Percentiles rank a stretch among this genome's conserved stretches.
These are phyloP conservation scores for Calonectria henricotiae DNA, from an alignment of 2,329 filamentous ascomycete species.

Conservation along the genomic window DNA sequence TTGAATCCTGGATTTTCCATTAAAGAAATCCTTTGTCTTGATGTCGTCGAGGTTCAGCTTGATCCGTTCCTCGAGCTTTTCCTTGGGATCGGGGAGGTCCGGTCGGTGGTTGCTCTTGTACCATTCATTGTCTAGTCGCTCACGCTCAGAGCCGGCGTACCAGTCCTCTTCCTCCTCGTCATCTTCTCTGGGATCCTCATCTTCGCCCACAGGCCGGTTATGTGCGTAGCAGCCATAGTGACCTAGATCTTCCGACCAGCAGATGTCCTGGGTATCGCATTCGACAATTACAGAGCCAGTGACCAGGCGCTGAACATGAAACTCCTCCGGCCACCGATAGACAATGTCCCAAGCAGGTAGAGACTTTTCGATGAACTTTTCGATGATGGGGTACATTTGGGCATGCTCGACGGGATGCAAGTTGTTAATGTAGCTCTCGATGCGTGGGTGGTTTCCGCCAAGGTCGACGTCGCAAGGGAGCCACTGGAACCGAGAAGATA, in stretches of 20 bases:
- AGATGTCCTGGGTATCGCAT: constrained; percentile 48
- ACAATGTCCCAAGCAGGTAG: constrained; percentile 66
- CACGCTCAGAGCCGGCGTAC: constrained; percentile 46
- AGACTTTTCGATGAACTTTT: constrained; percentile 60
- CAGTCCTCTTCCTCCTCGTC: constrained; percentile 33
- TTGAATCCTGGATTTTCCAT: constrained; percentile 64
- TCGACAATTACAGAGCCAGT: constrained; percentile 26
- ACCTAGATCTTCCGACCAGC: constrained; percentile 7
- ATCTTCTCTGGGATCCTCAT: constrained; percentile 44
- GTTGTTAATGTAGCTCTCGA: constrained; percentile 71
- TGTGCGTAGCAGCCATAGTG: constrained; percentile 38
- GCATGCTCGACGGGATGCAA: constrained; percentile 63
- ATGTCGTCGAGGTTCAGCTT: constrained; percentile 46
- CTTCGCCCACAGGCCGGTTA: constrained; percentile 50
- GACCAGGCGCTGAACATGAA: constrained; percentile 50
- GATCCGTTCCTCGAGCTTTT: constrained; percentile 7
- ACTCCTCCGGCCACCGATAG: constrained; percentile 55
- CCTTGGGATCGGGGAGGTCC: constrained; percentile 40
- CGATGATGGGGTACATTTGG: constrained; percentile 61
- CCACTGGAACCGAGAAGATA: constrained; percentile 60
- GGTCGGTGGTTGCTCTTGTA: constrained; percentile 50
- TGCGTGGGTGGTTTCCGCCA: constrained; percentile 56
- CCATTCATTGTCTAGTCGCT: constrained; percentile 52
- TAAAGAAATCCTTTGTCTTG: constrained; percentile 54
- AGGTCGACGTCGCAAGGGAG: constrained; percentile 68